Conservation (phyloP, 768 basidiomycete species). For the Candolleomyces efflorescens region DNA sequence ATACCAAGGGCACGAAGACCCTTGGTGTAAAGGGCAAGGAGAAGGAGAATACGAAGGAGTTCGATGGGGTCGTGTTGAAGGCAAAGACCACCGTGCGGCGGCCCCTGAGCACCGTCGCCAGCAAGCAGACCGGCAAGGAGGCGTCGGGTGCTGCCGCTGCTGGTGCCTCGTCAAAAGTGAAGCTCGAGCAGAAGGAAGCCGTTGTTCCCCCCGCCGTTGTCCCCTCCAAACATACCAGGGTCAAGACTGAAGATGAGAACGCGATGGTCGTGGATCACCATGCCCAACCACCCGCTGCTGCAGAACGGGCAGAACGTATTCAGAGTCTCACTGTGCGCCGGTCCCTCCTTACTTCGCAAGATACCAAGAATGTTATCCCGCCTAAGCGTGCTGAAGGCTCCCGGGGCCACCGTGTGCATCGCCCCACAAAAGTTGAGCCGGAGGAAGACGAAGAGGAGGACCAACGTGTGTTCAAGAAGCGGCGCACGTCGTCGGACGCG, state of each 20-base stretch:
- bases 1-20: conserved; percentile 20
- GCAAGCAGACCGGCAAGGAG: conserved; percentile 33
- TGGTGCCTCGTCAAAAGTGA: conserved; percentile 14
- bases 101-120: conserved; percentile 51
- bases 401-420: conserved; percentile 1
- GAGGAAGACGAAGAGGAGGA: conserved; percentile 49
- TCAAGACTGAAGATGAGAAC: conserved; percentile 33
- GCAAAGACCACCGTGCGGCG: conserved; percentile 45
- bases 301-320: conserved; percentile 16
- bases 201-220: conserved; percentile 12
- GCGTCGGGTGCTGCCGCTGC: conserved; percentile 15
- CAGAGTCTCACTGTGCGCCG: conserved; percentile 38
- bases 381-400: conserved; percentile 4
- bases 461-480: conserved; percentile 65
- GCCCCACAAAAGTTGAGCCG: conserved; percentile 3
- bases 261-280: conserved; percentile 51
- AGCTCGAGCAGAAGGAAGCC: conserved; percentile 26
- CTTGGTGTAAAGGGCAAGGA: conserved; percentile 60
- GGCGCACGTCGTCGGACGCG: conserved; percentile 66
- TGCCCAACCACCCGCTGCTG: conserved; percentile 17
- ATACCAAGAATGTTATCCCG: conserved; percentile 23
- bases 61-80: conserved; percentile 64
- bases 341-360: conserved; percentile 24
- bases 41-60: conserved; percentile 45
- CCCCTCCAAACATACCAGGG: conserved; percentile 10